Conservation (phyloP, 2,329 filamentous ascomycete species). For the Westerdykella ornata region DNA sequence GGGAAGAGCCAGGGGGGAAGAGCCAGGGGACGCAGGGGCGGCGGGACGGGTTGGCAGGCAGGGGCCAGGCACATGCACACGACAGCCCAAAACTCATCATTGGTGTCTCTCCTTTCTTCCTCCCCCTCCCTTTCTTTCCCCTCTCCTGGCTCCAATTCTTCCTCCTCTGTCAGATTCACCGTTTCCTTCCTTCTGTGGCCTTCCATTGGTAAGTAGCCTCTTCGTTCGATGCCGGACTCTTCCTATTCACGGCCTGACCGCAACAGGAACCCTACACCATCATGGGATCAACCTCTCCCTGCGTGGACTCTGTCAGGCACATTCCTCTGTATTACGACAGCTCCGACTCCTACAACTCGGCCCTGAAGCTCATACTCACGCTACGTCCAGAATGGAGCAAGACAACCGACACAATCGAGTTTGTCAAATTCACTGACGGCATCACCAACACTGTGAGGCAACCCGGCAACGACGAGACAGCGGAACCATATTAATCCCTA, state of each 20-base stretch:
- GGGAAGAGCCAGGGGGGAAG: background rate
- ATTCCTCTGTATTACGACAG: conserved; percentile 75
- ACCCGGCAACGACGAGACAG: conserved; percentile 6
- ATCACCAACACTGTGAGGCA: conserved; percentile 82
- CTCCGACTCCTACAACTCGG: conserved; percentile 69
- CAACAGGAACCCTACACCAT: background rate
- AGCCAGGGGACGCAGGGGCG: too few relatives aligned
- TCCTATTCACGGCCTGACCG: background rate
- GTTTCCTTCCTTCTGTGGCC: background rate
- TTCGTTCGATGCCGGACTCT: too few relatives aligned
- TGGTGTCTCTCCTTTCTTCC: background rate
- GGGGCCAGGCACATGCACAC: background rate
- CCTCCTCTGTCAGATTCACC: background rate
- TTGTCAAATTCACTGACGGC: conserved; percentile 90
- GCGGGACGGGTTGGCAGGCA: background rate
- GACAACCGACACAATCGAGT: conserved; percentile 66
- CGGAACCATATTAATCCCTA: conserved; percentile 4
- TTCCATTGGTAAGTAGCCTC: background rate
- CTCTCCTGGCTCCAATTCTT: background rate
- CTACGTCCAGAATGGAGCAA: conserved; percentile 78
- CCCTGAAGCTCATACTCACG: conserved; percentile 68
- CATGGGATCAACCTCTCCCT: background rate
- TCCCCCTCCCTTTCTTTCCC: background rate
- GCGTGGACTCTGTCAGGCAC: conserved; percentile 39
- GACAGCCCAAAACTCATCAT: background rate